Evolutionary conservation across 176 grass and related monocot species (phyloP), one percentile per base, ranked within the genome.

Genomic region (Alopecurus myosuroides): DNA sequence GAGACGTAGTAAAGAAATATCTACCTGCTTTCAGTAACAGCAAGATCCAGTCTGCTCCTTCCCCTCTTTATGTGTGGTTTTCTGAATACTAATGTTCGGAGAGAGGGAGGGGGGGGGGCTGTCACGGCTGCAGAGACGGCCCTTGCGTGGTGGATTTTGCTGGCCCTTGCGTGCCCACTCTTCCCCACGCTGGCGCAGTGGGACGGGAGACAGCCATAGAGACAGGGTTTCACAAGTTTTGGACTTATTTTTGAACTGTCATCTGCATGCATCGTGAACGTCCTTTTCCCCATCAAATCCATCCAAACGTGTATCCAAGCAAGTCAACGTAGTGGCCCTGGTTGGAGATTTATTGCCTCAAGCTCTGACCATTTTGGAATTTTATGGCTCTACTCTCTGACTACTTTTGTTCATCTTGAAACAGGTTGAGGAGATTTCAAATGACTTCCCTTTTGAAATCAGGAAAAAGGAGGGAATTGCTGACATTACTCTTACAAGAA

Each of bases 401-500:
- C 10, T 3, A 6, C 26, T 62, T 30, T 62, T 62, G 23, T 49
- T 84, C 3, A 0, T 77, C 40, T 22, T 48, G 61, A 36, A 81
- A 74, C 84, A 94, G 92, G 84, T 89, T 14, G 85, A 98, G 57
- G 87, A 91, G 60, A 84, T 86, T 58, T 91, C 91, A 6, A 80
- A 73, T 2, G 74, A 86, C 9, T 95, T 98, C 66, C 95, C 92
- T 70, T 98, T 98, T 53, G 83, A 94, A 82, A 90, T 98, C 67
- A 36, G 35, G 5, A 89, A 98, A 48, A 77, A 88, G 5, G 88
- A 91, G 71, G 92, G 91, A 23, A 80, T 65, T 28, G 87, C 68
- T 74, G 51, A 58, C 6, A 26, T 98, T 22, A 90, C 63, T 7
- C 91, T 98, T 13, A 93, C 13, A 76, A 90, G 95, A 81, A 88